Conservation (phyloP, 768 basidiomycete species). For the Neoboletus brunneissimus region DNA sequence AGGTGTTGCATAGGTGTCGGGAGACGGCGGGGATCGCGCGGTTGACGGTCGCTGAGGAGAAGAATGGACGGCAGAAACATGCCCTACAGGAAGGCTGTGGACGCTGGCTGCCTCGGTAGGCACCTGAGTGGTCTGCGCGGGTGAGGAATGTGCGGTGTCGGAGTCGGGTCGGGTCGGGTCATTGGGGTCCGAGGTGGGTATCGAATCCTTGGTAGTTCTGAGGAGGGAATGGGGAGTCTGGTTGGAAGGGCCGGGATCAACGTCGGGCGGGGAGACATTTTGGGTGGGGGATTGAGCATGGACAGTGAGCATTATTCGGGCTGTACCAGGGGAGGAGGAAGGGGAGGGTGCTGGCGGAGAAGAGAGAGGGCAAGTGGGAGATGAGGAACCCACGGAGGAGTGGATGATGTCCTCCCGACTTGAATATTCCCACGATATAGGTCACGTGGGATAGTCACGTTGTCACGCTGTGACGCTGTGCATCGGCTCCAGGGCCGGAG, state of each 20-base stretch:
- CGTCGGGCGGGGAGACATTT: background rate
- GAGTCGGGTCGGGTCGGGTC: conserved; percentile 37
- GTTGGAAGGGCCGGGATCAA: background rate
- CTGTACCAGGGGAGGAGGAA: background rate
- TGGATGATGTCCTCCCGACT: conserved; percentile 1
- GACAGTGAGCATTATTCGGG: conserved; percentile 1
- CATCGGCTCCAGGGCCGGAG: background rate
- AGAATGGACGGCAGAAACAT: conserved; percentile 43
- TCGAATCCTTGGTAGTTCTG: background rate
- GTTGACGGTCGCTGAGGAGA: conserved; percentile 34
- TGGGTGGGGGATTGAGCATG: background rate
- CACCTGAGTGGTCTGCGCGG: conserved; percentile 31
- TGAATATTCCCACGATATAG: conserved; percentile 12
- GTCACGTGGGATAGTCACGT: conserved; percentile 5
- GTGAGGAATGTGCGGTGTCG: background rate
- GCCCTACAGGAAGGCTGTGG: conserved; percentile 57
- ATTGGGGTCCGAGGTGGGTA: background rate
- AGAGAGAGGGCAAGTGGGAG: conserved; percentile 2
- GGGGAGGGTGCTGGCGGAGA: background rate
- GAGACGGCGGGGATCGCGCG: conserved; percentile 24
- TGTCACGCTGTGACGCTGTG: background rate
- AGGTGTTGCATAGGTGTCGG: background rate
- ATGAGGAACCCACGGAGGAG: background rate
- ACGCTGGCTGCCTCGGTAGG: conserved; percentile 52
- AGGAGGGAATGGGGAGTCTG: background rate